phyloP scores from a whole-genome alignment of 2,329 filamentous ascomycete species.

The Sordariomycetes sp. region DNA sequence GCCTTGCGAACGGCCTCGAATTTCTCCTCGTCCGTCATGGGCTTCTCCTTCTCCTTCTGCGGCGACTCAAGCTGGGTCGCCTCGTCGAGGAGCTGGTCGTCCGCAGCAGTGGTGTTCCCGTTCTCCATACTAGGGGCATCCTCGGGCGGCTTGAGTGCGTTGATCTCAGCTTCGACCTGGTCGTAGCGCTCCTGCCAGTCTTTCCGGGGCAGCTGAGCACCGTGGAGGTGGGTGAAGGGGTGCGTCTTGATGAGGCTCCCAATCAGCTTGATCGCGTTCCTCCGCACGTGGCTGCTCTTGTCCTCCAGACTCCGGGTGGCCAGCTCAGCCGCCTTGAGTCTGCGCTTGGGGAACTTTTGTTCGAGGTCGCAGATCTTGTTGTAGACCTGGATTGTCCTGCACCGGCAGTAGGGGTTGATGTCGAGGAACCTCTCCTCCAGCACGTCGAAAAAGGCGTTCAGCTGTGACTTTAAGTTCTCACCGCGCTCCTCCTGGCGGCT shows the following conservation, averaged over 20 bases:
- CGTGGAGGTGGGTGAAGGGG: conserved; percentile 86
- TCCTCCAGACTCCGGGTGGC: conserved; percentile 86
- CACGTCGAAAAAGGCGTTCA: conserved; percentile 95
- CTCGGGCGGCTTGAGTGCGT: conserved; percentile 68
- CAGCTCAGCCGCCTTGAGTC: conserved; percentile 78
- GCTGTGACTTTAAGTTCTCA: conserved; percentile 88
- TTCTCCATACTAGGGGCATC: conserved; percentile 63
- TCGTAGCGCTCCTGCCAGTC: conserved; percentile 81
- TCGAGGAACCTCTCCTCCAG: conserved; percentile 93
- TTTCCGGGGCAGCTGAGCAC: conserved; percentile 70
- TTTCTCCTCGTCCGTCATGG: conserved; percentile 73
- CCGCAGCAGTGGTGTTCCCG: conserved; percentile 57
- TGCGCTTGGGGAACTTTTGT: conserved; percentile 86
- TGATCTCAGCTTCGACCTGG: conserved; percentile 71
- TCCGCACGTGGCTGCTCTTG: conserved; percentile 93
- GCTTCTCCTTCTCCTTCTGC: conserved; percentile 39
- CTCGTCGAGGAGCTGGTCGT: conserved; percentile 73
- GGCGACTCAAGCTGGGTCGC: conserved; percentile 70
- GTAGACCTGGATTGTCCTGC: conserved; percentile 85
- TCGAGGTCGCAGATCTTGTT: conserved; percentile 88
- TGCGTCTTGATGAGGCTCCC: conserved; percentile 85
- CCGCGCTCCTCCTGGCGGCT: conserved; percentile 84
- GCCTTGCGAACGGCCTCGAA: conserved; percentile 65
- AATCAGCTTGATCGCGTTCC: conserved; percentile 89
- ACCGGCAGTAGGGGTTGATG: conserved; percentile 91